Base-by-base conservation (phyloP, 495 filamentous ascomycete genomes). In the Achaetomiella virescens region DNA sequence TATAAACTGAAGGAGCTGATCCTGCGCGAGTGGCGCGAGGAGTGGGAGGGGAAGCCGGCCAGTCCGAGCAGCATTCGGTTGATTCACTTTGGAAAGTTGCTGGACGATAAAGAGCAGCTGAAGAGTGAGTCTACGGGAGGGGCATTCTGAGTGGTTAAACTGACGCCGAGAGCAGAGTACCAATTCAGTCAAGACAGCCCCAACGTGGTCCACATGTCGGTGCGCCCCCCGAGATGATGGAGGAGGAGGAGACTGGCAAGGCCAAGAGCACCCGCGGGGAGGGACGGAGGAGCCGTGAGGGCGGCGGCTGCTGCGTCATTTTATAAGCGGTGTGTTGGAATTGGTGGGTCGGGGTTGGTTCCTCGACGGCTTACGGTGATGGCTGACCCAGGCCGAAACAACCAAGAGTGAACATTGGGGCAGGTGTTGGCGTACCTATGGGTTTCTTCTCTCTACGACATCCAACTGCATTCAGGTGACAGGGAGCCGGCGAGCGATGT, bases 1-100 rank as follows among this genome's bases (percentile, higher is more conserved):
- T 96, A 96, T 65, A 92, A 87, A 8, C 66, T 96, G 49, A 96
- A 96, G 70, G 90, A 96, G 66, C 72, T 96, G 69, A 95, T 96
- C 58, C 81, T 90, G 78, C 74, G 88, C 62, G 91, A 95, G 62
- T 96, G 91, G 91, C 78, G 88, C 61, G 83, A 84, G 60, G 91
- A 96, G 66, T 96, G 91, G 91, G 91, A 95, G 65, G 73, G 83
- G 17, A 83, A 86, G 61, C 91, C 91, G 0, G 82, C 87, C 27
- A 89, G 85, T 60, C 90, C 91, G 8, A 89, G 83, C 59, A 85
- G 83, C 18, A 96, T 96, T 71, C 80, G 91, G 49, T 72, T 96
- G 63, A 96, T 96, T 57, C 87, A 86, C 25, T 91, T 92, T 71
- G 91, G 91, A 12, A 87, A 91, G 66, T 70, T 95, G 70, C 68